Evolutionary conservation across 139 green algal genomes (phyloP).

Genomic region (Chlorella sp.): DNA sequence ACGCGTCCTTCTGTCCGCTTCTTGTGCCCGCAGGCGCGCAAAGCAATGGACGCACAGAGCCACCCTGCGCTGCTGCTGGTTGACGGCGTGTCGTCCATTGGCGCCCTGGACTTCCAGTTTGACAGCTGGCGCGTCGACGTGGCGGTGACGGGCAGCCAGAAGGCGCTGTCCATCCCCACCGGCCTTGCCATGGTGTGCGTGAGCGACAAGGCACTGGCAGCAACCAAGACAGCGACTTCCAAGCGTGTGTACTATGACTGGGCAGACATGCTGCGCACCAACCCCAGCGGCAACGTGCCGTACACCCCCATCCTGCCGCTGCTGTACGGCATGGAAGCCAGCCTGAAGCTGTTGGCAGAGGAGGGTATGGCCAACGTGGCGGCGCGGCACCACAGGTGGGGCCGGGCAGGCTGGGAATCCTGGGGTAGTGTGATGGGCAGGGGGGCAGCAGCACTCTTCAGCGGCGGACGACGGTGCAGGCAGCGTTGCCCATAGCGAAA

Average conservation of each 20-base stretch:
- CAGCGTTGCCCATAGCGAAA: no score
- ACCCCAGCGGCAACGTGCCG: constrained; percentile 72
- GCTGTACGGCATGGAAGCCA: constrained; percentile 91
- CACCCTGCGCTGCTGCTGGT: constrained; percentile 95
- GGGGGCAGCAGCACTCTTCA: neutral
- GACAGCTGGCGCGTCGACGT: constrained; percentile 97
- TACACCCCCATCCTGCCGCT: constrained; percentile 87
- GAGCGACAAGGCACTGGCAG: constrained; percentile 83
- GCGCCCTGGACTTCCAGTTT: constrained; percentile 71
- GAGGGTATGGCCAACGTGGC: constrained; percentile 94
- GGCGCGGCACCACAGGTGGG: constrained; percentile 82
- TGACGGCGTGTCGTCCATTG: constrained; percentile 94
- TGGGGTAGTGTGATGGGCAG: neutral
- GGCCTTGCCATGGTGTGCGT: constrained; percentile 90
- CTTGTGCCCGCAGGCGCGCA: constrained; percentile 44
- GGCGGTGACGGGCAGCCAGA: constrained; percentile 96
- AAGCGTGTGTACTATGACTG: constrained; percentile 93
- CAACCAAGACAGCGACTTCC: constrained; percentile 75
- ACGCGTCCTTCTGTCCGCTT: neutral
- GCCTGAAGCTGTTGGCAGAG: constrained; percentile 75
- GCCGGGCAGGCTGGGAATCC: neutral
- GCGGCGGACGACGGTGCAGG: neutral
- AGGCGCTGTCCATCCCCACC: constrained; percentile 96
- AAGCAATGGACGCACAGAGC: constrained; percentile 74
- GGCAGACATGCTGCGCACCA: constrained; percentile 65